Conservation (phyloP, 768 basidiomycete genomes). For the Rhizopogon salebrosus region DNA sequence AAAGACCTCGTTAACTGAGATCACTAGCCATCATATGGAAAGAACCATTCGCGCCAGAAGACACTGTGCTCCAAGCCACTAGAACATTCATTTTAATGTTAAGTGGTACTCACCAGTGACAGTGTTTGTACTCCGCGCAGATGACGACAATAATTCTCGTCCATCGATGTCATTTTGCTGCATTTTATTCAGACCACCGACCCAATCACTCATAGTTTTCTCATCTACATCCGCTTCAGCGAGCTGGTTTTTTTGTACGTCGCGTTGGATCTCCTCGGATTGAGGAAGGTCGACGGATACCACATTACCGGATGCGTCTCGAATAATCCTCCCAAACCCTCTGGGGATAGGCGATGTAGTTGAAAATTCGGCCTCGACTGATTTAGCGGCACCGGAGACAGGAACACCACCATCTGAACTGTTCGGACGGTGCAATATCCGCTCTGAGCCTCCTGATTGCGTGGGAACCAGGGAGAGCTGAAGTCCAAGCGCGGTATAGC, state of each 20-base stretch:
- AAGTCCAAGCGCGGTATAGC: slow-evolving; percentile 78
- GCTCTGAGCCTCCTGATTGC: slow-evolving; percentile 66
- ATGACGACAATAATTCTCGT: not conserved
- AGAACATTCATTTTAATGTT: not conserved
- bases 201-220: slow-evolving; percentile 34
- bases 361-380: slow-evolving; percentile 6
- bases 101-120: not conserved
- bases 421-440: not conserved
- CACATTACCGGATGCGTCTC: slow-evolving; percentile 75
- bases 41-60: not conserved
- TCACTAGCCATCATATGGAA: not conserved
- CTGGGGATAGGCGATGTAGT: slow-evolving; percentile 37
- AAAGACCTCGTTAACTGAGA: not conserved
- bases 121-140: not conserved
- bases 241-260: not conserved
- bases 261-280: slow-evolving; percentile 30
- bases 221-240: slow-evolving; percentile 28
- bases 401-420: not conserved
- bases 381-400: no score
- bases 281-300: slow-evolving; percentile 62
- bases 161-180: not conserved
- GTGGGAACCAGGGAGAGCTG: slow-evolving; percentile 61
- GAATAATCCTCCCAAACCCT: slow-evolving; percentile 76
- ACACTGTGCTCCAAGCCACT: not conserved
- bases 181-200: slow-evolving; percentile 5